Conservation (phyloP, 148 eudicot genomes). For the Vaccinium corymbosum region DNA sequence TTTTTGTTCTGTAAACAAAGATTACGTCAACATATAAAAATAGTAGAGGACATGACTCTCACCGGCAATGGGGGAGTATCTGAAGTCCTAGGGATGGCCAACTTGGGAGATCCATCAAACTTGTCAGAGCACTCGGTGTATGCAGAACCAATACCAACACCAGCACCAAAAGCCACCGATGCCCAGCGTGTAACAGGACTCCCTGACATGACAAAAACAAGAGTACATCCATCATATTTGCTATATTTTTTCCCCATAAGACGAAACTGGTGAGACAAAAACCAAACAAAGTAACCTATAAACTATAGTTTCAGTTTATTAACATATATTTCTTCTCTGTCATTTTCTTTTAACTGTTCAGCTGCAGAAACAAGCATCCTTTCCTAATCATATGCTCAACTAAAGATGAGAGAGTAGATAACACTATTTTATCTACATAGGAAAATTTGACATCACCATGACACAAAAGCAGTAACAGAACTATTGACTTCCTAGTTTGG, state of each 20-base stretch:
- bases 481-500: background rate
- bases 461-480: background rate
- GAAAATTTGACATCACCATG: background rate
- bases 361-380: background rate
- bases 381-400: background rate
- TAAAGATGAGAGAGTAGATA: background rate
- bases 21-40: background rate
- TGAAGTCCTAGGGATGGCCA: slow-evolving; percentile 30
- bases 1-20: background rate
- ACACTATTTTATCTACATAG: background rate
- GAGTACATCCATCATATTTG: background rate
- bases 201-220: slow-evolving; percentile 37
- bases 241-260: background rate
- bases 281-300: background rate
- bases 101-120: slow-evolving; percentile 50
- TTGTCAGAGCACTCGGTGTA: slow-evolving; percentile 72
- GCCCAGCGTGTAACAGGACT: slow-evolving; percentile 94
- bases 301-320: background rate
- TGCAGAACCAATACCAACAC: slow-evolving; percentile 85
- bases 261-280: background rate
- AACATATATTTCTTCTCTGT: background rate
- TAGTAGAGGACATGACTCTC: background rate
- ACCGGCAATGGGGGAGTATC: slow-evolving; percentile 43
- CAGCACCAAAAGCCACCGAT: slow-evolving; percentile 88
- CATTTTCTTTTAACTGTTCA: background rate